Evolutionary conservation across 2,329 filamentous ascomycete species (phyloP).

Genomic region (Xenoacremonium recifei): DNA sequence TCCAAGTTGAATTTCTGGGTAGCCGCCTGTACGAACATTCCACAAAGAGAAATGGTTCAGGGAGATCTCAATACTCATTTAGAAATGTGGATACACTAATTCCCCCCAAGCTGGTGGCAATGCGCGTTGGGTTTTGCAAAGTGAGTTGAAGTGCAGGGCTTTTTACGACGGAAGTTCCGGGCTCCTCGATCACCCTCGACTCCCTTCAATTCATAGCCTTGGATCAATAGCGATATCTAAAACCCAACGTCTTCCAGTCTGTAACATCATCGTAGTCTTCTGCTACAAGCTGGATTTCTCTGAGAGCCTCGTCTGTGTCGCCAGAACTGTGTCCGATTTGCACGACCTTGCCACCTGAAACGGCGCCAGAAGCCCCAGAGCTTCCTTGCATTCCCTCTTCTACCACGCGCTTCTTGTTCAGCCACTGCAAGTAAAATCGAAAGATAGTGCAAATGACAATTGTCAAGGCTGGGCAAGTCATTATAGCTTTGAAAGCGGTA

Average conservation of each 20-base stretch:
- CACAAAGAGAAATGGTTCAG: too few relatives aligned
- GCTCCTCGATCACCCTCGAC: too few relatives aligned
- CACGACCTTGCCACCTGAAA: neutral
- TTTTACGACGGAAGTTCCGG: too few relatives aligned
- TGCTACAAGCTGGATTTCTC: neutral
- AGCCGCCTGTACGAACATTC: too few relatives aligned
- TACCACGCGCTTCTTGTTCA: constrained; percentile 51
- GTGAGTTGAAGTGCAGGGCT: too few relatives aligned
- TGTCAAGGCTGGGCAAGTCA: constrained; percentile 56
- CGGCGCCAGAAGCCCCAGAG: neutral
- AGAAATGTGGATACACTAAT: too few relatives aligned
- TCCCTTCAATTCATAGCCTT: too few relatives aligned
- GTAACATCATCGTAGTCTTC: neutral
- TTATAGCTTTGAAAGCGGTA: constrained; percentile 59
- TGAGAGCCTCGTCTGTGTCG: neutral
- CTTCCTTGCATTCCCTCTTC: neutral
- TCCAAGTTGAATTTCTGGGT: too few relatives aligned
- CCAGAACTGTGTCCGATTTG: neutral
- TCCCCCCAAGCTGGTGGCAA: too few relatives aligned
- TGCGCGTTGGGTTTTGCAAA: too few relatives aligned
- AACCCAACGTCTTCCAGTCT: neutral
- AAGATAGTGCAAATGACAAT: constrained; percentile 42
- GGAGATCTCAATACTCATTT: too few relatives aligned
- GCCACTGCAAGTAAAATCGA: constrained; percentile 46
- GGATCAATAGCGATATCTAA: neutral